Base-by-base conservation (phyloP, 306 rosid genomes). In the Heteromeles arbutifolia region DNA sequence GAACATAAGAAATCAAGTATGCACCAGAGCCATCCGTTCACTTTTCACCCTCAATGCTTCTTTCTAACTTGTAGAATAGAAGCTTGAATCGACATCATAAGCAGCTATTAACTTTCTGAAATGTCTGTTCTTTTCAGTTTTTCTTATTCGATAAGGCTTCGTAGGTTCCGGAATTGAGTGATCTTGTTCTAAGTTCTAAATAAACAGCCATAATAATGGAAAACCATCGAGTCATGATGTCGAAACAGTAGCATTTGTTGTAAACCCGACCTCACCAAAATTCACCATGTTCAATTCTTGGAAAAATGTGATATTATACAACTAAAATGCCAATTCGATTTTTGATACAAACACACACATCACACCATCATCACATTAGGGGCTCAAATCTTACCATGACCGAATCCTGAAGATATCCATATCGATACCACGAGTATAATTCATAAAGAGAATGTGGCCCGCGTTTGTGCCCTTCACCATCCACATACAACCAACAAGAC, bases 401-500 rank as follows among this genome's bases (percentile, higher is more conserved):
- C 19, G 90, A 82, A 82, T 95, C 97, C 77, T 69, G 84, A 70
- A 95, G 86, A 87, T 90, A 87, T 78, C 97, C 93, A 81, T 78
- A 86, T 69, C 43, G 86, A 86, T 90, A 86, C 97, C 92, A 90
- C 61, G 96, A 88, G 88, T 80, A 75, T 73, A 95, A 76, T 69
- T 92, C 90, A 11, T 72, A 74, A 77, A 95, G 87, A 48, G 97
- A 88, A 87, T 90, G 89, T 0, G 99, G 97, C 39, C 99, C 99
- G 24, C 76, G 88, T 74, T 88, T 92, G 77, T 61, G 85, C 54
- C 96, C 96, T 71, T 80, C 83, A 32, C 81, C 87, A 82, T 95
- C 99, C 82, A 82, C 91, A 70, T 89, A 89, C 77, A 89, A 86
- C 99, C 97, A 92, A 75, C 96, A 87, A 72, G 87, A 78, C 78